Evolutionary conservation across 2,329 filamentous ascomycete genomes (phyloP), one percentile per base, ranked within the genome.

Genomic region (Botryotinia narcissicola): DNA sequence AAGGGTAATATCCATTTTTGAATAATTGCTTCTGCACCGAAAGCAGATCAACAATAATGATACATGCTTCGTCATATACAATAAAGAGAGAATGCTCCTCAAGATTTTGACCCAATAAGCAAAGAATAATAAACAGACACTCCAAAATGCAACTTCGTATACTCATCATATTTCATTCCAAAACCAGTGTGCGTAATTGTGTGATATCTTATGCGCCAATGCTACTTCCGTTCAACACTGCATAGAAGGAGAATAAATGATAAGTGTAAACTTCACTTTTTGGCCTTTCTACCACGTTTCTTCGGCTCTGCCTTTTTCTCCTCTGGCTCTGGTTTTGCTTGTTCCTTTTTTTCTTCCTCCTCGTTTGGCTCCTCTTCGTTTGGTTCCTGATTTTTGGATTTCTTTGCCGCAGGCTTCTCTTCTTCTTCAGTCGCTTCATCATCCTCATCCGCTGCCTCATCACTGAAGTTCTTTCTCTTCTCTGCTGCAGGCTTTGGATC

Each of bases 211-310:
- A 32, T 42, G 48, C 48, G 35, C 48, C 66, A 25, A 32, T 32
- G 35, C 12, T 8, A 57, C 57, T 35, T 68, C 35, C 35, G 1
- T 42, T 68, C 35, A 29, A n/a, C 32, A 10, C 29, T 32, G 9
- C 18, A 54, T 42, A 42, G 16, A 29, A 32, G 2, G 7, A 68
- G 35, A 68, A 68, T 57, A 37, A 32, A 22, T 16, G 66, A 12
- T 22, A 25, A 32, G 66, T 57, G 35, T 42, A 14, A 62, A n/a
- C 46, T 67, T 73, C 64, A 73, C 64, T 73, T 70, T 42, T 70
- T 73, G 12, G 51, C 42, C 42, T 72, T 68, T 37, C 42, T 70
- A 32, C 54, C 51, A 57, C 46, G 46, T 2, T 73, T 57, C 16
- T 72, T 46, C 10, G 69, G 46, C 8, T 25, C 35, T 18, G 35